phyloP scores from a whole-genome alignment of 2,329 filamentous ascomycete genomes.

The Acrocalymma vagum region DNA sequence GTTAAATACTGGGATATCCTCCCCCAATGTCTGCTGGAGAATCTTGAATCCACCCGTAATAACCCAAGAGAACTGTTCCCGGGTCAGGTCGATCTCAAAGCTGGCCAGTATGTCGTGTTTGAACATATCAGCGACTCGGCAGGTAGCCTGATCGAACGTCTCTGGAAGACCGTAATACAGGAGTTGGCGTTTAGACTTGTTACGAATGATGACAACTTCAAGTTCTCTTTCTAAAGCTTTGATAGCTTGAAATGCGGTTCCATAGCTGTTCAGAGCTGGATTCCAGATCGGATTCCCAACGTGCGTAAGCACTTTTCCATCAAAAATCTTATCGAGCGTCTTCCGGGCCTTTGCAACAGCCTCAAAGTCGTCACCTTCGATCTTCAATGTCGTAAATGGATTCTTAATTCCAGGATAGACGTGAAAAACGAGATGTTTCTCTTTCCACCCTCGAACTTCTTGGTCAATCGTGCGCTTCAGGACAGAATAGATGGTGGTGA shows the following conservation, averaged over 20 bases:
- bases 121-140: slow-evolving; percentile 16
- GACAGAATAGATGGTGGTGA: slow-evolving; percentile 41
- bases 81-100: slow-evolving; percentile 11
- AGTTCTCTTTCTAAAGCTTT: slow-evolving; percentile 27
- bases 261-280: slow-evolving; percentile 23
- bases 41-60: slow-evolving; percentile 14
- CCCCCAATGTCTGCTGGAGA: slow-evolving; percentile 11
- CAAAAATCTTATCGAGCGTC: slow-evolving; percentile 42
- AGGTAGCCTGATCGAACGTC: slow-evolving; percentile 20
- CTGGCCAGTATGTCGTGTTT: slow-evolving; percentile 2
- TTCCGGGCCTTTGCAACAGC: slow-evolving; percentile 43
- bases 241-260: slow-evolving; percentile 24
- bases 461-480: slow-evolving; percentile 37
- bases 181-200: slow-evolving; percentile 28
- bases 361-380: slow-evolving; percentile 47
- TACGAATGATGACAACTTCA: slow-evolving; percentile 22
- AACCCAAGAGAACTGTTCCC: slow-evolving; percentile 11
- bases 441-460: slow-evolving; percentile 38
- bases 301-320: slow-evolving; percentile 38
- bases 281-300: slow-evolving; percentile 42
- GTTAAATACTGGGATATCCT: slow-evolving; percentile 10
- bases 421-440: slow-evolving; percentile 35
- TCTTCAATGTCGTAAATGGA: slow-evolving; percentile 45
- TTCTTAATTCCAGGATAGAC: slow-evolving; percentile 29
- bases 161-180: slow-evolving; percentile 25